phyloP scores from a whole-genome alignment of 768 basidiomycete species.

The Mycena maculata region DNA sequence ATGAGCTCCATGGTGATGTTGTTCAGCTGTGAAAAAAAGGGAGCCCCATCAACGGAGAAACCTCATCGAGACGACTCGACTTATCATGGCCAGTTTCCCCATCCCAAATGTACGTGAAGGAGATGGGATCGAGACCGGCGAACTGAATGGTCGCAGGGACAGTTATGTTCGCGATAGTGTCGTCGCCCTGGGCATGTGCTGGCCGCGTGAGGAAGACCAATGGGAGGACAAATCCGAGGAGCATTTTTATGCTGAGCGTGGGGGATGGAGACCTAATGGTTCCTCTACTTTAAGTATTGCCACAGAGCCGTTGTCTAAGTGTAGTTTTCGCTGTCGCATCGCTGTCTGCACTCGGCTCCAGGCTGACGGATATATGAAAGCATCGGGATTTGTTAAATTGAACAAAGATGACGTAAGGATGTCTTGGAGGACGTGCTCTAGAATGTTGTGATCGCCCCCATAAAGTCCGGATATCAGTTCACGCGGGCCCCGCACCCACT shows the following conservation, averaged over 20 bases:
- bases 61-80: not conserved
- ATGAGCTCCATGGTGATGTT: conserved; percentile 12
- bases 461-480: not conserved
- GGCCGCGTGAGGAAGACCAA: not conserved
- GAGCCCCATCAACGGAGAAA: not conserved
- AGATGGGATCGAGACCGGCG: not conserved
- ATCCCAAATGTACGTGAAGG: not conserved
- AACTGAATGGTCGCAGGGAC: not conserved
- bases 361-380: conserved; percentile 1
- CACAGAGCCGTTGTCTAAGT: not conserved
- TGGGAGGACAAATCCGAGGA: conserved; percentile 1
- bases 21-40: conserved; percentile 1
- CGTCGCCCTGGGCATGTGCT: not conserved
- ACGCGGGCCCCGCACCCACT: too few relatives aligned
- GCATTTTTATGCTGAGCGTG: not conserved
- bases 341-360: not conserved
- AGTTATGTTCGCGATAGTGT: not conserved
- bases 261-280: not conserved
- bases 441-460: not conserved
- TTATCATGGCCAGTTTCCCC: conserved; percentile 6
- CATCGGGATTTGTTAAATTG: not conserved
- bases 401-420: not conserved
- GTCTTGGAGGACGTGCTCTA: not conserved
- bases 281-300: not conserved
- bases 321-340: not conserved